Conservation (phyloP, 2,329 filamentous ascomycete genomes). For the Colletotrichum incanum region DNA sequence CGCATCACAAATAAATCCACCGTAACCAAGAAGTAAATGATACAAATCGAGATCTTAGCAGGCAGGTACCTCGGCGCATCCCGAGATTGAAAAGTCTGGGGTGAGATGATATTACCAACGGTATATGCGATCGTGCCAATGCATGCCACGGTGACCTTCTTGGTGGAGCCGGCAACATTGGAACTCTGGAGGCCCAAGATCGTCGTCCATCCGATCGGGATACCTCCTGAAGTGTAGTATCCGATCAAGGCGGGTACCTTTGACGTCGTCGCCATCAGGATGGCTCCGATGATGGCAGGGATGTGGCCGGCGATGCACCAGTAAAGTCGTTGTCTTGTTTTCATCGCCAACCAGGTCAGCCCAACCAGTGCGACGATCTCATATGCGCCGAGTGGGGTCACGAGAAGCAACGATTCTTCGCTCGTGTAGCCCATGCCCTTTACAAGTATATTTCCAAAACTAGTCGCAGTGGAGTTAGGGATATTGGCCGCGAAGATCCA, state of each 20-base stretch:
- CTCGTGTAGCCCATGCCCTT: conserved; percentile 75
- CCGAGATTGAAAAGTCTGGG: conserved; percentile 66
- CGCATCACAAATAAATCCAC: conserved; percentile 56
- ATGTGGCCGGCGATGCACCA: conserved; percentile 45
- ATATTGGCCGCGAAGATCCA: conserved; percentile 48
- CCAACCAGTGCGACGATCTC: conserved; percentile 72
- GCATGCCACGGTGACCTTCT: conserved; percentile 73
- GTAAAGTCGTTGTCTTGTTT: conserved; percentile 55
- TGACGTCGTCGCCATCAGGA: conserved; percentile 43
- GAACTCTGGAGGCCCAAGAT: conserved; percentile 44
- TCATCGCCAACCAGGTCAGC: conserved; percentile 44
- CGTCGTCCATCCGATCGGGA: conserved; percentile 65
- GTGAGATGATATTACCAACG: conserved; percentile 69
- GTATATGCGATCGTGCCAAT: conserved; percentile 72
- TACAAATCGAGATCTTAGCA: conserved; percentile 69
- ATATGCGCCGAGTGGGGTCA: conserved; percentile 76
- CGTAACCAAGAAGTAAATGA: conserved; percentile 69
- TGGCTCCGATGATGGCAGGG: conserved; percentile 54
- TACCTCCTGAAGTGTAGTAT: conserved; percentile 76
- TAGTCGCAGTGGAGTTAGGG: conserved; percentile 52
- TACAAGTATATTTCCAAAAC: conserved; percentile 61
- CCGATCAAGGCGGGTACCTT: conserved; percentile 73
- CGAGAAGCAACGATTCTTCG: conserved; percentile 75
- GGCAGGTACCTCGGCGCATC: conserved; percentile 68
- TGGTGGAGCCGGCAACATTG: conserved; percentile 58